Base-by-base conservation (phyloP, 192 early-diverging fungal genomes). In the Dispira simplex region DNA sequence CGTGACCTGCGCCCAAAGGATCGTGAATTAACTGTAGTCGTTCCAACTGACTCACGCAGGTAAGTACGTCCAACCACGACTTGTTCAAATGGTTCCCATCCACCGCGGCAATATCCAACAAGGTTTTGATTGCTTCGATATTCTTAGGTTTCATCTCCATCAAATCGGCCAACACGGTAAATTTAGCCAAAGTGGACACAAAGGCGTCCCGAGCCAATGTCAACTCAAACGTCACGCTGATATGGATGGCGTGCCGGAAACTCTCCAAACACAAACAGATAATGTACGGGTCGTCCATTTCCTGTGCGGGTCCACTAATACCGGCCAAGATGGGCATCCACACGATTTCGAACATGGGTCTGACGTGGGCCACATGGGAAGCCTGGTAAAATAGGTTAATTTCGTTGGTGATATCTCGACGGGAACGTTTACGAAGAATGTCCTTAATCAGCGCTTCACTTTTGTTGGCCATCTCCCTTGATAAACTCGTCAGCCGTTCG, bases 281-380 rank as follows among this genome's bases (percentile, higher is more conserved):
- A 1, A 83, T 83, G 20, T 88, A 83, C 0, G 80, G 69, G 64
- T 92, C 89, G 26, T 89, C 80, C 11, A 82, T 82, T 63, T 90
- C 86, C 72, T 97, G 93, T 64, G 93, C 73, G 4, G 92, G 90
- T 46, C 81, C 81, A 46, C 84, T 87, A 26, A 93, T 71, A 11
- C 87, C 89, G 0, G 92, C 86, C 51, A 97, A 74, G 43, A 91
- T 77, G 0, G 90, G 77, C 77, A 90, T 90, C 93, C 93, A 97
- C 3, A 90, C 80, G 0, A 86, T 81, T 46, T 90, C 85, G 75
- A 97, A 93, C 93, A 97, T 97, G 11, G 82, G 82, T 48, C 86
- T 85, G 45, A 93, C 87, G 69, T 97, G 93, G 60, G 91, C 93
- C 44, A 87, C 74, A 47, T 90, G 85, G 49, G 83, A 90, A 0